phyloP scores from a whole-genome alignment of 2,329 filamentous ascomycete genomes.

The Sporothrix schenckii region DNA sequence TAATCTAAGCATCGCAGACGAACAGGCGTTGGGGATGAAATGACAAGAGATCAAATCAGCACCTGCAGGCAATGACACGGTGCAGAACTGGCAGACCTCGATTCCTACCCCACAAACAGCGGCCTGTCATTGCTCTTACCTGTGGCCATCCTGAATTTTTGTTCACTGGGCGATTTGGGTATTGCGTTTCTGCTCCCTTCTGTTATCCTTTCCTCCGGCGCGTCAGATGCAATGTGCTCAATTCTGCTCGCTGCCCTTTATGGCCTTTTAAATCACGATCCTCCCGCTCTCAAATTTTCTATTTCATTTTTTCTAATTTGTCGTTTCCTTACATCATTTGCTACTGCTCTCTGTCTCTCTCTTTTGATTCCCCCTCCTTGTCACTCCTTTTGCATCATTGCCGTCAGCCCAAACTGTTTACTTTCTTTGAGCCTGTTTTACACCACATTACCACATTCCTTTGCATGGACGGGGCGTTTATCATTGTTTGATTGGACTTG shows the following conservation, averaged over 20 bases:
- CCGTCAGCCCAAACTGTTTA: conserved; percentile 16
- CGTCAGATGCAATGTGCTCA: not conserved
- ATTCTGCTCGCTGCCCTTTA: not conserved
- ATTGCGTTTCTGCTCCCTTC: not conserved
- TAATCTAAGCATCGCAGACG: conserved; percentile 31
- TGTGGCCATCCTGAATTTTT: too few relatives aligned
- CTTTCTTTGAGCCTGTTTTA: conserved; percentile 14
- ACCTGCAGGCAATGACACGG: not conserved
- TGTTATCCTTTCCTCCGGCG: not conserved
- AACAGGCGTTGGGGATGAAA: not conserved
- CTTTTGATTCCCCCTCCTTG: not conserved
- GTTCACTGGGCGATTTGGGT: too few relatives aligned
- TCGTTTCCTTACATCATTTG: conserved; percentile 1
- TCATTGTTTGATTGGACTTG: conserved; percentile 4
- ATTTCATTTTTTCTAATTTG: not conserved
- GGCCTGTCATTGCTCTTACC: too few relatives aligned
- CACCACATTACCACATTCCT: conserved; percentile 33
- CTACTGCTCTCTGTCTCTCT: too few relatives aligned
- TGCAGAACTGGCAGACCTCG: too few relatives aligned
- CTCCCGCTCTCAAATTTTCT: not conserved
- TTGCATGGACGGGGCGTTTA: conserved; percentile 35
- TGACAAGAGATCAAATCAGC: not conserved
- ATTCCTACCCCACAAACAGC: too few relatives aligned
- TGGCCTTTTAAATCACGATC: not conserved
- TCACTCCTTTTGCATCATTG: conserved; percentile 24